phyloP scores from a whole-genome alignment of 176 grass and related monocot genomes.

The Juncus inflexus region DNA sequence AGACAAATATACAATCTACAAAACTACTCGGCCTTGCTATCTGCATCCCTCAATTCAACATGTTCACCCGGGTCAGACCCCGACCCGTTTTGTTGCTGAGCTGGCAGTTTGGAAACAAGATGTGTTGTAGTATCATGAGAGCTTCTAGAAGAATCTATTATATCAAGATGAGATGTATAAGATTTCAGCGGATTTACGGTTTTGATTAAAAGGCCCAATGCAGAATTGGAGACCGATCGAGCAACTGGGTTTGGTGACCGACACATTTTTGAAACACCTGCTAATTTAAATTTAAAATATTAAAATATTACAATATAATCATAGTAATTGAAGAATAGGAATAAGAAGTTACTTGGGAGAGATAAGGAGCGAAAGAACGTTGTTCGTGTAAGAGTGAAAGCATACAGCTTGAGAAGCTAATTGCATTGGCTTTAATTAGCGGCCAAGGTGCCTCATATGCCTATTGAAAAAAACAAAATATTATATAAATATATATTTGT shows the following conservation, averaged over 20 bases:
- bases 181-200: constrained; percentile 49
- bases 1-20: constrained; percentile 19
- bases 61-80: constrained; percentile 14
- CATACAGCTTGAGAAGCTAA: constrained; percentile 46
- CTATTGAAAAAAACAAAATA: constrained; percentile 38
- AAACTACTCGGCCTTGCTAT: background rate
- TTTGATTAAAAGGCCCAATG: constrained; percentile 72
- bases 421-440: constrained; percentile 59
- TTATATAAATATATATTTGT: constrained; percentile 1
- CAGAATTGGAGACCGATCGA: constrained; percentile 68
- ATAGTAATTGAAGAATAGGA: too few relatives aligned
- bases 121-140: constrained; percentile 21
- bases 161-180: too few relatives aligned
- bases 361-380: constrained; percentile 5
- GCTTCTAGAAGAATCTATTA: too few relatives aligned
- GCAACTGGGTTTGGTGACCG: constrained; percentile 67
- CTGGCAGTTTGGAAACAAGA: constrained; percentile 12
- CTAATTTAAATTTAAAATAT: constrained; percentile 20
- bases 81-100: constrained; percentile 20
- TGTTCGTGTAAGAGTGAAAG: constrained; percentile 80
- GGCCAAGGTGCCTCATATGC: constrained; percentile 94
- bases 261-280: constrained; percentile 78
- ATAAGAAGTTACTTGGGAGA: constrained; percentile 51
- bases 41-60: constrained; percentile 22
- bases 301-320: background rate